Evolutionary conservation across 208 protist species (phyloP), one percentile per base, ranked within the genome.

Genomic region (Endotrypanum monterogeii): DNA sequence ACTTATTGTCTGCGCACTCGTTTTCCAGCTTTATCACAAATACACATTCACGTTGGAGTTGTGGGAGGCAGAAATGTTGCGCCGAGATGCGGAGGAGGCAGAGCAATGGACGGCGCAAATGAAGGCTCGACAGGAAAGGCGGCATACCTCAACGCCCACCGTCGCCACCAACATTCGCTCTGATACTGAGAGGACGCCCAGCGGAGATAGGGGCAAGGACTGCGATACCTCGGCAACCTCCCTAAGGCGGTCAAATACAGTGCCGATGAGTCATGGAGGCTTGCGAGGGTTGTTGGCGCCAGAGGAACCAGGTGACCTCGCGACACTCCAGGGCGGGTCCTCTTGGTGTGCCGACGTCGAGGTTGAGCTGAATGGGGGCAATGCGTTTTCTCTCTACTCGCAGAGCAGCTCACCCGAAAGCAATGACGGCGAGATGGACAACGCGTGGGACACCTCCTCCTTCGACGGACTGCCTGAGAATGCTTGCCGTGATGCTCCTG

Each of bases 41-140:
- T 67, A 76, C 71, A 62, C 62, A 0, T 39, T n/a, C 4, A 35
- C 61, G 30, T 44, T 69, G 46, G 51, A 69, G 61, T 18, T 51
- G 61, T 76, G 61, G 71, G 50, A 67, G 50, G 62, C 61, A 0
- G 61, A 48, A 51, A 55, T 35, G 50, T 25, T 28, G 37, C 61
- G 61, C 32, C 35, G 28, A 7, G 6, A 58, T n/a, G 71, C 58
- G 20, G 44, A 7, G 11, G 58, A 67, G 61, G 71, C 16, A 25
- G 41, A 9, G 25, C 20, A 20, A 30, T 69, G 61, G 71, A 28
- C 32, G 37, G 35, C 60, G 3, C 25, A 74, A 52, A 48, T 39
- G 70, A 35, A 67, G n/a, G 35, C 2, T 11, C 46, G 66, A 12
- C 41, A 56, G 25, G 30, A n/a, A 18, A 37, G 32, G 23, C 52